A percentile compares a stretch with the other conserved stretches of the same genome.
Conservation (phyloP, 2,329 filamentous ascomycete species). For the Pseudogymnoascus sp. region DNA sequence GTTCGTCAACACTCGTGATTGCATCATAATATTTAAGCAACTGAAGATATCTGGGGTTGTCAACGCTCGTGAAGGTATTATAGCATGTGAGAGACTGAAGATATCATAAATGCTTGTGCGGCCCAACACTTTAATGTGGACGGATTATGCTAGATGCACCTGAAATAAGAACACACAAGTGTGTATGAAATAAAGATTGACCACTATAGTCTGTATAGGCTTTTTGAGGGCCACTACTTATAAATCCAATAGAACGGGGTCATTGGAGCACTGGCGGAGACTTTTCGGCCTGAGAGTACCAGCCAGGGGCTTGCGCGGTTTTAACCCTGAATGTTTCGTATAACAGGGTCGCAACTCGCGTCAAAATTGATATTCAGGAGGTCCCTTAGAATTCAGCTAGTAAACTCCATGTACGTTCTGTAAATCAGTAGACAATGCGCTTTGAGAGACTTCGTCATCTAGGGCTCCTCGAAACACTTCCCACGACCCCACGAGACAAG, state of each 20-base stretch:
- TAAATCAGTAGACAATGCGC: not conserved
- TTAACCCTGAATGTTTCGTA: not conserved
- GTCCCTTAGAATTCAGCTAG: not conserved
- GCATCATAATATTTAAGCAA: not conserved
- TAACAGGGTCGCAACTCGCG: not conserved
- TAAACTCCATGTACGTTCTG: not conserved
- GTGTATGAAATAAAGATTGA: not conserved
- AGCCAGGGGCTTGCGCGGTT: not conserved
- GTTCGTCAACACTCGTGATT: not conserved
- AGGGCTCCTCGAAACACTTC: not conserved
- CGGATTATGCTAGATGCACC: not conserved
- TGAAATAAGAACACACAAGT: not conserved
- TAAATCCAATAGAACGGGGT: not conserved
- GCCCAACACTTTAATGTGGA: not conserved
- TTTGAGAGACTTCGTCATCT: not conserved
- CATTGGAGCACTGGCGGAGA: not conserved
- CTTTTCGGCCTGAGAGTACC: not conserved
- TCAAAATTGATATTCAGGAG: constrained; percentile 4
- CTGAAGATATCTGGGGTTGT: not conserved
- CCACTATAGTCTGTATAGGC: not conserved
- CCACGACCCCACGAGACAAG: not conserved
- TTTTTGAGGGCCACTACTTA: not conserved
- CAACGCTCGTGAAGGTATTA: not conserved
- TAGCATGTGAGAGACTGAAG: not conserved
- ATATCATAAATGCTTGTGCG: not conserved